These are phyloP conservation scores for Plasmopara muralis DNA, from an alignment of 352 stramenopile genomes.

Conservation along the genomic window DNA sequence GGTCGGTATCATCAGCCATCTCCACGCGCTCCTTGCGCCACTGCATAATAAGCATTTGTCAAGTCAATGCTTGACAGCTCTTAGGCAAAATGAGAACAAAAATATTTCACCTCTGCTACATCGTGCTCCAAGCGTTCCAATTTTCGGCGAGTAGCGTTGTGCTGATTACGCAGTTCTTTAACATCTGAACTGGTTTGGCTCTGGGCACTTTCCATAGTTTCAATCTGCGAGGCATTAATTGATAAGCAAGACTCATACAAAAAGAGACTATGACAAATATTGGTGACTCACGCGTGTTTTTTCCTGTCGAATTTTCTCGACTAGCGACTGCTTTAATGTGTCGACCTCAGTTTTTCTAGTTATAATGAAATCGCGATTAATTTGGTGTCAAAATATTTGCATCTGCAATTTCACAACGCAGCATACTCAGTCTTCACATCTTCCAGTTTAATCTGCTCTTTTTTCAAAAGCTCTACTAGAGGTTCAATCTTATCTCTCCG, in stretches of 20 bases:
- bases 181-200: slow-evolving; percentile 67
- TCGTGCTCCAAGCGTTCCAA: slow-evolving; percentile 68
- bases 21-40: slow-evolving; percentile 47
- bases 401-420: not conserved
- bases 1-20: slow-evolving; percentile 41
- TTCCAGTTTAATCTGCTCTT: slow-evolving; percentile 59
- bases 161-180: slow-evolving; percentile 61
- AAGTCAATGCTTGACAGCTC: not conserved
- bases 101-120: slow-evolving; percentile 34
- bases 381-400: not conserved
- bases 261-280: too few relatives aligned
- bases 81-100: not conserved
- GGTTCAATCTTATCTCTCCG: slow-evolving; percentile 58
- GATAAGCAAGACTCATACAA: not conserved
- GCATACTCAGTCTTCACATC: slow-evolving; percentile 56
- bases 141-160: slow-evolving; percentile 50
- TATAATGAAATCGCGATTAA: not conserved
- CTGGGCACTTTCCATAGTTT: slow-evolving; percentile 53
- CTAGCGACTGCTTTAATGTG: slow-evolving; percentile 36
- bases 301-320: slow-evolving; percentile 62
- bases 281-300: slow-evolving; percentile 36
- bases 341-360: slow-evolving; percentile 50
- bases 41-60: slow-evolving; percentile 17
- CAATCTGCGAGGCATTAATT: slow-evolving; percentile 34
- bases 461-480: slow-evolving; percentile 56